Conservation (phyloP, 2,329 filamentous ascomycete genomes). For the Zymoseptoria passerinii region DNA sequence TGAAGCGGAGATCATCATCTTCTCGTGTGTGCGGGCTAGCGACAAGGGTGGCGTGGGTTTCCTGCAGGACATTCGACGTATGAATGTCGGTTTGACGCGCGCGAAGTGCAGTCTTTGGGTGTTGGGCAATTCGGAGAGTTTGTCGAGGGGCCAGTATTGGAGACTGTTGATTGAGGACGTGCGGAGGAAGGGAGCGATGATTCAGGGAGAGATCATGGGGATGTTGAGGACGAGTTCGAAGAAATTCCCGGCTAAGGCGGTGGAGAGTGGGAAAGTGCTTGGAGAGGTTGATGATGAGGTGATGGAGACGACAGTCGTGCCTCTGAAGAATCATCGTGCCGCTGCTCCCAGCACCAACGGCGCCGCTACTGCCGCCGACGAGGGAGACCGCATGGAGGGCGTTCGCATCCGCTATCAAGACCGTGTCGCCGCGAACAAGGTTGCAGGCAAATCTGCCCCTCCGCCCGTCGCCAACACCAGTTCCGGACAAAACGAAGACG, state of each 20-base stretch:
- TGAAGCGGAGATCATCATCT: conserved; percentile 96
- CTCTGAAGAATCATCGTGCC: neutral
- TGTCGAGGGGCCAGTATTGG: conserved; percentile 93
- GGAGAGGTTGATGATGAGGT: conserved; percentile 10
- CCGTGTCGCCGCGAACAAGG: conserved; percentile 18
- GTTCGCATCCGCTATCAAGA: conserved; percentile 26
- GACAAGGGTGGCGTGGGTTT: conserved; percentile 95
- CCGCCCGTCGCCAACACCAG: neutral
- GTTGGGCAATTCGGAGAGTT: conserved; percentile 78
- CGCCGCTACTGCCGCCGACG: conserved; percentile 18
- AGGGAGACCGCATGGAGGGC: conserved; percentile 34
- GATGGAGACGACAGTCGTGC: neutral
- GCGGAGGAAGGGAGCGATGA: conserved; percentile 65
- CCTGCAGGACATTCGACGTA: conserved; percentile 93
- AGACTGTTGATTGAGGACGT: conserved; percentile 76
- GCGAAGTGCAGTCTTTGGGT: conserved; percentile 97
- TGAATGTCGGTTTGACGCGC: conserved; percentile 97
- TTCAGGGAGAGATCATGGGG: conserved; percentile 52
- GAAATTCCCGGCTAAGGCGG: conserved; percentile 25
- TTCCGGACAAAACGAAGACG: conserved; percentile 15
- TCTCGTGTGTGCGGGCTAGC: conserved; percentile 92
- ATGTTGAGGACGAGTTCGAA: conserved; percentile 48
- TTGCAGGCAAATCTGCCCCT: neutral
- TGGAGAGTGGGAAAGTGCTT: neutral
- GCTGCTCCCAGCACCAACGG: neutral